phyloP scores from a whole-genome alignment of 345 rosid species.

The Heritiera fomes region DNA sequence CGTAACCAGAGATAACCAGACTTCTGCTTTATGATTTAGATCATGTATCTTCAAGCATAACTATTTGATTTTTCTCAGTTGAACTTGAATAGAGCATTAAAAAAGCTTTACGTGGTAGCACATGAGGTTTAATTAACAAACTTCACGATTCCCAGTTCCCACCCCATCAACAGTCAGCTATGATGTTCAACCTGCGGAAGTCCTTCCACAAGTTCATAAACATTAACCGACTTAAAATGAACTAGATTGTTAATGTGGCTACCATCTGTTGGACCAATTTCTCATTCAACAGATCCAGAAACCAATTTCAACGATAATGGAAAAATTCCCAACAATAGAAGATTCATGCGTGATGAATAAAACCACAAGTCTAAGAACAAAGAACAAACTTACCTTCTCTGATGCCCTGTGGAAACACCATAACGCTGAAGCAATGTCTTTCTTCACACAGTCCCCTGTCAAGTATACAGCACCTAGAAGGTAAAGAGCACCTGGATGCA shows the following conservation, averaged over 20 bases:
- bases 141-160: background rate
- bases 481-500: conserved; percentile 96
- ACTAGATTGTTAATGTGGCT: background rate
- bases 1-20: background rate
- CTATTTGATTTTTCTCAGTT: background rate
- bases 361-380: conserved; percentile 8
- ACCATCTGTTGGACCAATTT: background rate
- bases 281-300: background rate
- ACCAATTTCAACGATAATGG: background rate
- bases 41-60: background rate
- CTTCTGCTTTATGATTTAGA: background rate
- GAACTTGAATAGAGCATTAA: background rate
- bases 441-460: conserved; percentile 86
- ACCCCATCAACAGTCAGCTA: background rate
- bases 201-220: background rate
- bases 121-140: background rate
- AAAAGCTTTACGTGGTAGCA: background rate
- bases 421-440: conserved; percentile 85
- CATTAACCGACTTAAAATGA: background rate
- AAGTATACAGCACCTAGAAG: conserved; percentile 86
- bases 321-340: conserved; percentile 13
- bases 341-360: background rate
- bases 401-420: conserved; percentile 96
- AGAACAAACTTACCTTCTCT: conserved; percentile 55
- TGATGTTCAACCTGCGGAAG: background rate